Evolutionary conservation across 2,329 filamentous ascomycete genomes (phyloP).

Genomic region (Aureobasidium sp.): DNA sequence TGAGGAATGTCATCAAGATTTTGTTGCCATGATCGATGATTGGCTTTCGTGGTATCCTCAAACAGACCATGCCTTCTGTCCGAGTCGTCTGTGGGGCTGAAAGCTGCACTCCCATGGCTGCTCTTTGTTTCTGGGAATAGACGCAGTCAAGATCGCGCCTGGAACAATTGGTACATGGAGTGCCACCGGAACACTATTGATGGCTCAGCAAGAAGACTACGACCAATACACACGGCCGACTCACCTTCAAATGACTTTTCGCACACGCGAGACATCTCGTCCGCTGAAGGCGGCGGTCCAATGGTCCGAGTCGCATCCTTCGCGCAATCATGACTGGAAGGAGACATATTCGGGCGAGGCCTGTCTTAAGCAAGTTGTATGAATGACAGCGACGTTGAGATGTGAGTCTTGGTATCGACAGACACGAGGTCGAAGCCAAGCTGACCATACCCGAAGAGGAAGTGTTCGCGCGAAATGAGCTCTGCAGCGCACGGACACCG

Average conservation of each 20-base stretch:
- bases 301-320: neutral
- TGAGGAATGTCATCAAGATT: neutral
- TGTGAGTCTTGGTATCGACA: neutral
- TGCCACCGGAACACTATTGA: neutral
- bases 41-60: neutral
- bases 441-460: neutral
- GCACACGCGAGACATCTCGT: neutral
- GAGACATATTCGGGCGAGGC: neutral
- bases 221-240: neutral
- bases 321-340: neutral
- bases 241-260: neutral
- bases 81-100: neutral
- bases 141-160: neutral
- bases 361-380: neutral
- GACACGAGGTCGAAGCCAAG: neutral
- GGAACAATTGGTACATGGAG: neutral
- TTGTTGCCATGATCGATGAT: neutral
- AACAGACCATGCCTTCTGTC: neutral
- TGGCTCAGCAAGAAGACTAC: neutral
- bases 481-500: neutral
- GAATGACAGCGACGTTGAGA: neutral
- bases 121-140: neutral
- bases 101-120: neutral
- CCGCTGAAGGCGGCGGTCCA: neutral
- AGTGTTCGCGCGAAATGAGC: constrained; percentile 3